Conservation (phyloP, 148 eudicot species). For the Camellia japonica region DNA sequence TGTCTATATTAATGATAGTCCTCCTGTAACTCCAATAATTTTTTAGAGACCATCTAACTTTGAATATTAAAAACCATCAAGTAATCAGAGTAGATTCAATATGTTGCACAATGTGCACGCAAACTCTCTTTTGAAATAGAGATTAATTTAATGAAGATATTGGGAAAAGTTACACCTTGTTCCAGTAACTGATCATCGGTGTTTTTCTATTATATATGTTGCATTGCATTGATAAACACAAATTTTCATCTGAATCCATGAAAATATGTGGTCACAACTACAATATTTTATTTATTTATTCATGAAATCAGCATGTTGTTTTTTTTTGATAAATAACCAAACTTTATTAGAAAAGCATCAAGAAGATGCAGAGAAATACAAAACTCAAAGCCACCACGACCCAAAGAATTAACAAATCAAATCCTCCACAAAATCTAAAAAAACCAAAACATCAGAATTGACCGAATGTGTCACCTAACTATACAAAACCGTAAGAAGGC, state of each 20-base stretch:
- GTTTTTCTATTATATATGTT: background rate
- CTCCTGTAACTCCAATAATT: background rate
- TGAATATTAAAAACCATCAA: no score
- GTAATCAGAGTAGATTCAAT: no score
- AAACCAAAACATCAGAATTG: no score
- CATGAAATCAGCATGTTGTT: background rate
- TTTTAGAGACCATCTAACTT: background rate
- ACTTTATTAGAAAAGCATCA: no score
- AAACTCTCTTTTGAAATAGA: background rate
- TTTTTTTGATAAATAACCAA: no score
- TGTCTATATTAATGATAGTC: background rate
- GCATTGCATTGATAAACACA: background rate
- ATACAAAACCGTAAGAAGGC: no score
- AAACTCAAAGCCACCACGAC: no score
- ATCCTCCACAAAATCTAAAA: no score
- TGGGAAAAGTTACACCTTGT: background rate
- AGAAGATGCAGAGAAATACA: no score
- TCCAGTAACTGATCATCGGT: background rate
- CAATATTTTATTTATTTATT: background rate
- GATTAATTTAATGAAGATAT: background rate
- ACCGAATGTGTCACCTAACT: no score
- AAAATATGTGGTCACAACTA: background rate
- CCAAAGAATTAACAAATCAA: no score
- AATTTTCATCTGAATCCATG: background rate
- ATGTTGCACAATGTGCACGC: no score